Conservation (phyloP, 176 grass and related monocot species). For the Aegilops speltoides region DNA sequence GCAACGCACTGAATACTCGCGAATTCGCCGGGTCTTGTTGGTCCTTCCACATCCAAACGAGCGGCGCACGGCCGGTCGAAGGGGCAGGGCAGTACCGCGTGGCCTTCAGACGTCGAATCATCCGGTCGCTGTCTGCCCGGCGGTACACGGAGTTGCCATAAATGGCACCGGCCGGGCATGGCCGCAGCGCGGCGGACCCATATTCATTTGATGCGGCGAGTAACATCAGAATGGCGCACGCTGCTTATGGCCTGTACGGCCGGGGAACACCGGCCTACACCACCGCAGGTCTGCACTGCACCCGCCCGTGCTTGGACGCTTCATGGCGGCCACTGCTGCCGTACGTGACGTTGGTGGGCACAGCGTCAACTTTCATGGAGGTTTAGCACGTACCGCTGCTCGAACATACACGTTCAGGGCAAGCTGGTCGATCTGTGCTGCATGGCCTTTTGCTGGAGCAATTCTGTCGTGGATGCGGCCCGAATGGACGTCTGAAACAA, state of each 20-base stretch:
- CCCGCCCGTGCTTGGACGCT: background rate
- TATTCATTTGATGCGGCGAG: background rate
- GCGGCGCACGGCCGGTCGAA: background rate
- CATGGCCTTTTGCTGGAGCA: background rate
- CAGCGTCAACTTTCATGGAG: background rate
- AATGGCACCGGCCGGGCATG: constrained; percentile 7
- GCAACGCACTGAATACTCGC: background rate
- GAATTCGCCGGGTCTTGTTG: background rate
- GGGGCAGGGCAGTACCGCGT: background rate
- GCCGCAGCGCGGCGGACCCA: background rate
- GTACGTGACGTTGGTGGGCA: background rate
- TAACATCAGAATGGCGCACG: background rate
- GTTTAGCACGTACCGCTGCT: no score
- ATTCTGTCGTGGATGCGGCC: background rate
- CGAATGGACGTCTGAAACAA: no score
- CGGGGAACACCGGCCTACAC: background rate
- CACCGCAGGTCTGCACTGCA: background rate
- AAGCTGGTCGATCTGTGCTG: no score
- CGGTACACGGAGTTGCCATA: constrained; percentile 36
- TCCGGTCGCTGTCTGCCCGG: background rate
- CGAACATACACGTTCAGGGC: no score
- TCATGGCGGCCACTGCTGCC: background rate
- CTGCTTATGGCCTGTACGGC: background rate
- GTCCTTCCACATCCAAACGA: background rate
- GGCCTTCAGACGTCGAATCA: constrained; percentile 33